phyloP scores from a whole-genome alignment of 2,329 filamentous ascomycete species.

The Botryotinia globosa region DNA sequence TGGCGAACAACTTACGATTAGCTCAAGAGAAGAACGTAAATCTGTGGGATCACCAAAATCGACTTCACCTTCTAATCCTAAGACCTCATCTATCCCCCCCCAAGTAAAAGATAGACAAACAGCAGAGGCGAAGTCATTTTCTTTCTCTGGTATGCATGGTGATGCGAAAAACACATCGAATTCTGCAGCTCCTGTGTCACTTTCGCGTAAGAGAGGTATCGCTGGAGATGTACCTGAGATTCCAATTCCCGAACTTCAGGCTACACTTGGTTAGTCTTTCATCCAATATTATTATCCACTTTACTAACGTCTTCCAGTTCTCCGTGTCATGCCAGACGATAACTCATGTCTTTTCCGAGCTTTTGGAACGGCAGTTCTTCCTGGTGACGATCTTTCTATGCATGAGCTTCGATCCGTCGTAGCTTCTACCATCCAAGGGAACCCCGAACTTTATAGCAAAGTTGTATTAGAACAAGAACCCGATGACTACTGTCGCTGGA shows the following conservation, averaged over 20 bases:
- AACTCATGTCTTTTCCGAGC: constrained; percentile 94
- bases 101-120: constrained; percentile 11
- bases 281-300: constrained; percentile 12
- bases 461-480: constrained; percentile 71
- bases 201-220: constrained; percentile 34
- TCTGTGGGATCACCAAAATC: background rate
- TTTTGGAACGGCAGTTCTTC: constrained; percentile 74
- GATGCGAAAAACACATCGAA: background rate
- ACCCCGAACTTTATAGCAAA: constrained; percentile 70
- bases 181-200: constrained; percentile 27
- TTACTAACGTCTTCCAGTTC: constrained; percentile 47
- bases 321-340: constrained; percentile 95
- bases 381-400: constrained; percentile 60
- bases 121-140: constrained; percentile 12
- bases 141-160: constrained; percentile 23
- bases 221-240: constrained; percentile 39
- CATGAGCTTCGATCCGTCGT: constrained; percentile 73
- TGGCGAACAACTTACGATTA: constrained; percentile 66
- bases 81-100: background rate
- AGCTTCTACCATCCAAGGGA: constrained; percentile 71
- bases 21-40: constrained; percentile 17
- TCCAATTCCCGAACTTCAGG: constrained; percentile 49
- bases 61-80: background rate
- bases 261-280: constrained; percentile 47
- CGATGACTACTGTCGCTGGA: constrained; percentile 76